Base-by-base conservation (phyloP, 192 early-diverging fungal species). In the Lunasporangiospora selenospora region DNA sequence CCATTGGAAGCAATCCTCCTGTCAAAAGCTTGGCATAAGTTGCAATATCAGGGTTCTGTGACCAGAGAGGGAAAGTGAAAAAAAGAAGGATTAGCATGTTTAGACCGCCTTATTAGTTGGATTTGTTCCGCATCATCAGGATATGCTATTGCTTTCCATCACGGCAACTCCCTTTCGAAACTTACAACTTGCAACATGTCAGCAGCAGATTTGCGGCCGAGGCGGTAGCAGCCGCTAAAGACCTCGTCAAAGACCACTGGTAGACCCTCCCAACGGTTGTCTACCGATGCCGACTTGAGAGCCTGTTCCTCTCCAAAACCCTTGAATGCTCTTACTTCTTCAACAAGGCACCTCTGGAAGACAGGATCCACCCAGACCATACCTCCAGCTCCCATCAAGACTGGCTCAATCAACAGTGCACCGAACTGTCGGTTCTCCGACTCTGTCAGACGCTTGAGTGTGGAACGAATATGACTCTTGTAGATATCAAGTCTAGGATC, bases 161-260 rank as follows among this genome's bases (percentile, higher is more conserved):
- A n/a, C n/a, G n/a, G n/a, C n/a, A n/a, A n/a, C n/a, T n/a, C n/a
- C n/a, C n/a, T n/a, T n/a, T n/a, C n/a, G n/a, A n/a, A 21, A 58
- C 76, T 80, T 75, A 86, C 85, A 60, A 82, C 78, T 52, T 84
- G 86, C 10, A 92, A 59, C 57, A 87, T 78, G 44, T 86, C 78
- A 1, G 80, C 62, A 9, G 81, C 86, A n/a, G 82, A 79, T 24
- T 71, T 59, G 21, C 80, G 52, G 6, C 90, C 90, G 6, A 90
- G 80, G 27, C 91, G 75, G 75, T 83, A 87, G 76, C 89, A 80
- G 33, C 91, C 91, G 26, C 85, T 82, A 71, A 92, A 92, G 13
- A 94, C 90, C 66, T 94, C 93, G 75, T 94, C 93, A 75, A 86
- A 91, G 19, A 94, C 85, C 12, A 93, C 81, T 37, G 92, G 89